Percentiles rank a stretch among this genome's conserved stretches.
phyloP scores from a whole-genome alignment of 495 filamentous ascomycete species.

The Xylaria cubensis region DNA sequence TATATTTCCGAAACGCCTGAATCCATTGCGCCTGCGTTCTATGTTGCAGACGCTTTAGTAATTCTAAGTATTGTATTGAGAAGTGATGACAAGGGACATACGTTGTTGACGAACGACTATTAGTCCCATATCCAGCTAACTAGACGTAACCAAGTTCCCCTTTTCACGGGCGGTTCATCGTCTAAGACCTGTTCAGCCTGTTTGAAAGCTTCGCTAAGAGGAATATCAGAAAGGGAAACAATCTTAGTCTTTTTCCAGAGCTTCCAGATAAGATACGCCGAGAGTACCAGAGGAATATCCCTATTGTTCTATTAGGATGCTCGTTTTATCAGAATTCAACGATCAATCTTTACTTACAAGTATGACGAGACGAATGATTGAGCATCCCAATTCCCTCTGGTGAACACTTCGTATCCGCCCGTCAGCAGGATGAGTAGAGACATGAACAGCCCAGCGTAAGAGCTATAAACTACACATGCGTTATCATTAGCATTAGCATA shows the following conservation, averaged over 20 bases:
- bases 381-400: constrained; percentile 54
- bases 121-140: constrained; percentile 55
- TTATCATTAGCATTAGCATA: constrained; percentile 23
- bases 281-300: constrained; percentile 61
- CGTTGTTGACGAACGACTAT: background rate
- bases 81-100: background rate
- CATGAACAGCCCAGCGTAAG: constrained; percentile 49
- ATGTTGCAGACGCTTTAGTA: background rate
- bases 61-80: background rate
- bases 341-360: constrained; percentile 45
- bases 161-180: constrained; percentile 41
- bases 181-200: constrained; percentile 45
- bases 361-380: constrained; percentile 57
- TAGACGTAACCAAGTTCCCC: constrained; percentile 35
- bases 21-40: background rate
- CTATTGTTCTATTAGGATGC: constrained; percentile 36
- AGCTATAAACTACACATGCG: constrained; percentile 38
- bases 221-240: constrained; percentile 58
- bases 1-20: background rate
- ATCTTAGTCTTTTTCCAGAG: constrained; percentile 59
- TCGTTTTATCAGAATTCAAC: background rate
- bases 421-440: constrained; percentile 57
- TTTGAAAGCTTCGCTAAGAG: constrained; percentile 48
- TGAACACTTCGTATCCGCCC: constrained; percentile 55
- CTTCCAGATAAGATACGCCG: constrained; percentile 63